Evolutionary conservation across 108 stramenopile genomes (phyloP).

Genomic region (Skeletonema costatum): DNA sequence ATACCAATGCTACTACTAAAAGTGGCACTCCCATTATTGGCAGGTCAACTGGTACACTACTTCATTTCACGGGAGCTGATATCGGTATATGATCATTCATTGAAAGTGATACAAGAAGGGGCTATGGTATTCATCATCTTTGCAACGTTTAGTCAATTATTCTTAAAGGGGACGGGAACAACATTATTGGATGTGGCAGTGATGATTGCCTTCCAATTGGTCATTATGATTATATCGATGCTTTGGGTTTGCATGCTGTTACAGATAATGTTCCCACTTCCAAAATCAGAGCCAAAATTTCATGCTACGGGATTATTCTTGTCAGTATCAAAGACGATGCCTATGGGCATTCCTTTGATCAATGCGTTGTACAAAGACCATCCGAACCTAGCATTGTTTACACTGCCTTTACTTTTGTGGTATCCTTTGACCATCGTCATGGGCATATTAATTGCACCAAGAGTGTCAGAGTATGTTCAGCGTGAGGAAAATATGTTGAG

Average conservation of each 20-base stretch:
- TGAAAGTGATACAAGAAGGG: conserved; percentile 56
- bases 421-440: conserved; percentile 21
- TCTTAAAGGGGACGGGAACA: conserved; percentile 16
- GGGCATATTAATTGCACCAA: background rate
- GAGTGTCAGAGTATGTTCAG: background rate
- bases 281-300: conserved; percentile 41
- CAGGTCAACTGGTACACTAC: conserved; percentile 66
- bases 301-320: conserved; percentile 69
- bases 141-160: conserved; percentile 60
- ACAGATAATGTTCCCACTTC: conserved; percentile 45
- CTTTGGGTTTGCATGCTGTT: conserved; percentile 8
- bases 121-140: conserved; percentile 70
- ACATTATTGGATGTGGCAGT: conserved; percentile 47
- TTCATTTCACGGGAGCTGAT: conserved; percentile 18
- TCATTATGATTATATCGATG: conserved; percentile 31
- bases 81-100: conserved; percentile 48
- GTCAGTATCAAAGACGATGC: conserved; percentile 71
- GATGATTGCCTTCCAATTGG: conserved; percentile 53
- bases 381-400: conserved; percentile 10
- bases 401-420: conserved; percentile 35
- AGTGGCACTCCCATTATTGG: conserved; percentile 56
- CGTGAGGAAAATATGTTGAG: background rate
- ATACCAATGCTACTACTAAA: conserved; percentile 57
- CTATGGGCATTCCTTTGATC: conserved; percentile 56
- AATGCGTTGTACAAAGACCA: conserved; percentile 20